These are phyloP conservation scores for Scheffersomyces cryptocercus DNA, from an alignment of 1,139 yeast genomes.

Conservation along the genomic window DNA sequence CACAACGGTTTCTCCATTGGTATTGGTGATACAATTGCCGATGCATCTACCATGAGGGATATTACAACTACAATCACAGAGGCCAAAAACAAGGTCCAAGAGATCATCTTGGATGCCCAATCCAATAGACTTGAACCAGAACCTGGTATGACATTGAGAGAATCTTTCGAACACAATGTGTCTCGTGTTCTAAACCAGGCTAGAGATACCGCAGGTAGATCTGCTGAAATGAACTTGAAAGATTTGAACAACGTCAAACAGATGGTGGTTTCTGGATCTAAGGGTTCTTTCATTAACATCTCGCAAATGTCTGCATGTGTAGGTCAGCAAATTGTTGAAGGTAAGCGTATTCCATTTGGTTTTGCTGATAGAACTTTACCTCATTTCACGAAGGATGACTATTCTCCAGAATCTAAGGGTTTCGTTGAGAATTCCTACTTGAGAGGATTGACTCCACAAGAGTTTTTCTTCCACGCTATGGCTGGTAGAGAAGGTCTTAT, in stretches of 20 bases:
- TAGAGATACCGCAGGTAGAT: conserved; percentile 98
- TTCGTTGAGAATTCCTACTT: conserved; percentile 96
- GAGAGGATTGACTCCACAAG: conserved; percentile 98
- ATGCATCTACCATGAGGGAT: conserved; percentile 90
- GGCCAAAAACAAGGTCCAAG: conserved; percentile 92
- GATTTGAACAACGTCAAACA: conserved; percentile 95
- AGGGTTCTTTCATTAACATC: conserved; percentile 97
- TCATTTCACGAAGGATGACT: conserved; percentile 97
- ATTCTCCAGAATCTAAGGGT: conserved; percentile 97
- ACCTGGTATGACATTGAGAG: conserved; percentile 99
- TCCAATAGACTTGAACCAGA: conserved; percentile 85
- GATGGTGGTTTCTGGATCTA: conserved; percentile 99
- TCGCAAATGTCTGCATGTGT: conserved; percentile 99
- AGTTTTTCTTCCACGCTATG: conserved; percentile 99
- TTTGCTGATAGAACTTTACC: conserved; percentile 95
- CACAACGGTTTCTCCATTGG: conserved; percentile 98
- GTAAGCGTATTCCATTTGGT: conserved; percentile 98
- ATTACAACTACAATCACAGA: conserved; percentile 90
- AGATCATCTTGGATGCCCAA: conserved; percentile 90
- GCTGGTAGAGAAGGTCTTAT: conserved; percentile 99
- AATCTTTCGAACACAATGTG: conserved; percentile 96
- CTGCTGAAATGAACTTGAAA: conserved; percentile 94
- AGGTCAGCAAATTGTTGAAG: conserved; percentile 99
- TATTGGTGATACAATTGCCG: conserved; percentile 99
- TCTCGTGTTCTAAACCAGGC: conserved; percentile 95